Conservation (phyloP, 371 early-diverging fungal species). For the Mortierella polycephala region DNA sequence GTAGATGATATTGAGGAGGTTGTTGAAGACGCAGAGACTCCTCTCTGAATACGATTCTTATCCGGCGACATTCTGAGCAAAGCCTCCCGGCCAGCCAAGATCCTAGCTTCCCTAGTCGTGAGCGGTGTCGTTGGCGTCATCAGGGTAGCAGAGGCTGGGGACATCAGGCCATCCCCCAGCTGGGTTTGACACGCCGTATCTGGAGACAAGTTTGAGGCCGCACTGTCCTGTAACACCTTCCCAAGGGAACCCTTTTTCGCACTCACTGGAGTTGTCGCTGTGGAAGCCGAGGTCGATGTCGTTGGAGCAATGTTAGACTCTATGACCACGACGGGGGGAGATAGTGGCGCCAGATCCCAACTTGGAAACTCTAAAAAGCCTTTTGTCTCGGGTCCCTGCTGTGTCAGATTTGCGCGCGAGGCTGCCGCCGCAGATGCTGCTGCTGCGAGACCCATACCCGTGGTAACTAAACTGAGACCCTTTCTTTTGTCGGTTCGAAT, state of each 20-base stretch:
- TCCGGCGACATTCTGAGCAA: slow-evolving; percentile 26
- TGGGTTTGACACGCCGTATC: no score
- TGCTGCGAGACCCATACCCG: slow-evolving; percentile 26
- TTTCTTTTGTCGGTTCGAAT: slow-evolving; percentile 13
- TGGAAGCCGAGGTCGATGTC: neutral
- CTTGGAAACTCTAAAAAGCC: slow-evolving; percentile 23
- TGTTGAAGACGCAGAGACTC: slow-evolving; percentile 29
- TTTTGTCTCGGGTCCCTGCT: neutral
- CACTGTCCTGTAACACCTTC: neutral
- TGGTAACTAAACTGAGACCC: slow-evolving; percentile 29
- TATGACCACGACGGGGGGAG: slow-evolving; percentile 37
- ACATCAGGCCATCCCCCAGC: slow-evolving; percentile 2
- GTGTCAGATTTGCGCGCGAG: slow-evolving; percentile 7
- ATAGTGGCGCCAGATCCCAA: slow-evolving; percentile 46
- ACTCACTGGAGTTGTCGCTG: slow-evolving; percentile 14
- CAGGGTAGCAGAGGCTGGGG: slow-evolving; percentile 24
- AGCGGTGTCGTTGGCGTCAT: slow-evolving; percentile 41
- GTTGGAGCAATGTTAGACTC: slow-evolving; percentile 5
- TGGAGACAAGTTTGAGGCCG: no score
- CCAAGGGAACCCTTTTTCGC: slow-evolving; percentile 2
- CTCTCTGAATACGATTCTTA: slow-evolving; percentile 18
- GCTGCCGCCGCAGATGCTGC: slow-evolving; percentile 12
- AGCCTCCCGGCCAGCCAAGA: slow-evolving; percentile 44
- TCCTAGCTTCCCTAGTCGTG: slow-evolving; percentile 29
- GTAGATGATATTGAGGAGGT: slow-evolving; percentile 21